A percentile compares a stretch with the other conserved stretches of the same genome.
phyloP scores from a whole-genome alignment of 1,284 basidiomycete genomes.

The Amylostereum areolatum region DNA sequence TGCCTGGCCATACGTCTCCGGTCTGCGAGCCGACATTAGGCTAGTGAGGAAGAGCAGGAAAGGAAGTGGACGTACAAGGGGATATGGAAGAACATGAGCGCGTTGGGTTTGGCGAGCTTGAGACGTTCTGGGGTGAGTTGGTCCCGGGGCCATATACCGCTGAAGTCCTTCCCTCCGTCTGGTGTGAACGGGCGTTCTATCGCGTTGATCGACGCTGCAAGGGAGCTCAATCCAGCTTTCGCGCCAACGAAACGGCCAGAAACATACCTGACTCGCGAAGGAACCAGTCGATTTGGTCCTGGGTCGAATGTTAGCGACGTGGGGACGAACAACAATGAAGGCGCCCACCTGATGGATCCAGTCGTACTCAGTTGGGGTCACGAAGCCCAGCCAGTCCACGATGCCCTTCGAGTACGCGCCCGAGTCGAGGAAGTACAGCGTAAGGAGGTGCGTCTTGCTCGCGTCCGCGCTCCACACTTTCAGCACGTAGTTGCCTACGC shows the following conservation, averaged over 20 bases:
- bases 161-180: conserved; percentile 65
- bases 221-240: neutral
- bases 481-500: conserved; percentile 83
- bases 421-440: conserved; percentile 92
- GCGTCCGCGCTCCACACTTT: conserved; percentile 72
- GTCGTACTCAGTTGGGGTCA: conserved; percentile 69
- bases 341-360: conserved; percentile 60
- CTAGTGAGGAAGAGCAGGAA: conserved; percentile 5
- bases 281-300: conserved; percentile 87
- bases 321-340: neutral
- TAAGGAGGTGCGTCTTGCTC: conserved; percentile 84
- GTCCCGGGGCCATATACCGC: conserved; percentile 53
- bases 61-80: conserved; percentile 59
- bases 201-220: conserved; percentile 42
- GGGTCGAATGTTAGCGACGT: neutral
- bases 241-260: too few species aligned
- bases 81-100: conserved; percentile 94
- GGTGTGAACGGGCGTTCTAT: conserved; percentile 80
- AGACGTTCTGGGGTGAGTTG: conserved; percentile 50
- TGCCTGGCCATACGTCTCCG: conserved; percentile 53
- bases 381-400: conserved; percentile 54
- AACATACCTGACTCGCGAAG: conserved; percentile 63
- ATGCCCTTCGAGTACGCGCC: conserved; percentile 65
- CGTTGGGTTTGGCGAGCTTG: conserved; percentile 83
- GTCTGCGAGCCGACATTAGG: conserved; percentile 27